Evolutionary conservation across 345 rosid species (phyloP).

Genomic region (Conringia planisiliqua): DNA sequence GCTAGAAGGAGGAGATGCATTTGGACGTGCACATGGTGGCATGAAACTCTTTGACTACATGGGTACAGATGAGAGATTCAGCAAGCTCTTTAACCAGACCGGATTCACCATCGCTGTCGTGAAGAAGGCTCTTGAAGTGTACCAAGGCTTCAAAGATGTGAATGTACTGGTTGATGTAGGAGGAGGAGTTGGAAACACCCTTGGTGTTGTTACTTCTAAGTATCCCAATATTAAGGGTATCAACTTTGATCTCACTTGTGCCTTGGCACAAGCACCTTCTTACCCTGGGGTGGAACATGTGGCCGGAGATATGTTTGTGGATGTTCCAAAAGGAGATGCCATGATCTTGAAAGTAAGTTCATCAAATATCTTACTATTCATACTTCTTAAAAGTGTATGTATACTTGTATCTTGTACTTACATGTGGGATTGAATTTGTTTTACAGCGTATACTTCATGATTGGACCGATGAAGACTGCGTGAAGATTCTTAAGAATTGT

Average conservation of each 20-base stretch:
- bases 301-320: slow-evolving; percentile 81
- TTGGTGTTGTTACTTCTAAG: slow-evolving; percentile 45
- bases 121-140: slow-evolving; percentile 49
- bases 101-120: slow-evolving; percentile 42
- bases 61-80: slow-evolving; percentile 45
- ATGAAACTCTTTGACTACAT: slow-evolving; percentile 48
- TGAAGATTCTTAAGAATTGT: slow-evolving; percentile 48
- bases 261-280: slow-evolving; percentile 38
- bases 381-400: not conserved
- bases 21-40: slow-evolving; percentile 56
- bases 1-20: slow-evolving; percentile 59
- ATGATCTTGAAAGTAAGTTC: slow-evolving; percentile 72
- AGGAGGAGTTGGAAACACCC: slow-evolving; percentile 58
- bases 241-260: slow-evolving; percentile 45
- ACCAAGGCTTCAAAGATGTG: slow-evolving; percentile 53
- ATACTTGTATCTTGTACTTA: not conserved
- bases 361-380: not conserved
- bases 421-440: not conserved
- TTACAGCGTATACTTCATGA: slow-evolving; percentile 43
- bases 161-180: slow-evolving; percentile 57
- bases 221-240: slow-evolving; percentile 47
- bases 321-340: slow-evolving; percentile 71
- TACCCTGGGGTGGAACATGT: slow-evolving; percentile 52
- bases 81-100: slow-evolving; percentile 47
- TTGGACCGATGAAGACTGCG: slow-evolving; percentile 45